Base-by-base conservation (phyloP, 208 protist species). In the Zelonia costaricensis region DNA sequence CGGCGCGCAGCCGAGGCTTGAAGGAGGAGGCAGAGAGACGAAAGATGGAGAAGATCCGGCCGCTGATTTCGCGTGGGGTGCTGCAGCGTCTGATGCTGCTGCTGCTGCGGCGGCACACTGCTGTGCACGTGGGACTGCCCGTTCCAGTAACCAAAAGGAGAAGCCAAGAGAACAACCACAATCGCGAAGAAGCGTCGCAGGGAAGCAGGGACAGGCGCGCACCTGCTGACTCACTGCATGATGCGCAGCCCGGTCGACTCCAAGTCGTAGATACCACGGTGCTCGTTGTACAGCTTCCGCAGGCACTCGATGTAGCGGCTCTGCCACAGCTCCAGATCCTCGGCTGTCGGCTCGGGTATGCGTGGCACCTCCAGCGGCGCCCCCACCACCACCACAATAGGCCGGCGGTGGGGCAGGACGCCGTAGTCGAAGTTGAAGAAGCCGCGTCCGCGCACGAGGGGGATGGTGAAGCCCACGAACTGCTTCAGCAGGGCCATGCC, bases 371-470 rank as follows among this genome's bases (percentile, higher is more conserved):
- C 68, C 7, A 97, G 51, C 0, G 91, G 91, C 16, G 75, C 78
- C 3, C 91, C 91, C 1, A 97, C 68, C 18, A 97, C 91, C 38
- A 92, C 82, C 18, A 83, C 74, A 42, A 97, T 94, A 2, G 86
- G 88, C 0, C 77, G 66, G 18, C 88, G 80, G 38, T 88, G 75
- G 23, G 91, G 91, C 47, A 95, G 25, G 1, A 92, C 3, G 22
- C 87, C 87, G 33, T 80, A 87, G 43, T 51, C 54, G 60, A 87
- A 86, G 59, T 85, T 86, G 51, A 95, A 95, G 56, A 82, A 91
- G 39, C 91, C 91, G 16, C 91, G 78, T 13, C 88, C 91, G 15
- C 59, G 28, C 31, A 96, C 70, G 9, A 96, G 47, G 0, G 87
- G 87, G 30, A 93, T 44, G 15, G 77, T 70, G 35, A 97, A 89